A percentile compares a stretch with the other conserved stretches of the same genome.
Conservation (phyloP, 345 rosid species). For the Crucihimalaya himalaica region DNA sequence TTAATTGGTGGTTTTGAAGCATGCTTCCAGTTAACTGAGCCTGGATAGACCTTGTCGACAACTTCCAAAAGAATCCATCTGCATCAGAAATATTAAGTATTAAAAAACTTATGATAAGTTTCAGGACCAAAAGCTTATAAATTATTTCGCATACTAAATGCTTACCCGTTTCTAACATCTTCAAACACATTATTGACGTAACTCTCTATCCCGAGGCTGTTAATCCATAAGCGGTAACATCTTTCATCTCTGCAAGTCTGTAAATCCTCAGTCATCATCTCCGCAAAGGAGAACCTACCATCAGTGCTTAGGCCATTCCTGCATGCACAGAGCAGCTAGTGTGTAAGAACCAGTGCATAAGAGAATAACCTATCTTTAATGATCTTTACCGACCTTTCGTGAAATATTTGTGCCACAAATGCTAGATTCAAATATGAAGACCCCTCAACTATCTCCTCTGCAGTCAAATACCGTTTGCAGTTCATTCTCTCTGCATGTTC, state of each 20-base stretch:
- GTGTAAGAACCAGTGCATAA: neutral
- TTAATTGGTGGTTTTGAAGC: slow-evolving; percentile 94
- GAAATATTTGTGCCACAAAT: slow-evolving; percentile 91
- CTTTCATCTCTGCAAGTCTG: slow-evolving; percentile 89
- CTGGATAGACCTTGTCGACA: slow-evolving; percentile 82
- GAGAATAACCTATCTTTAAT: neutral
- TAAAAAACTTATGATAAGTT: neutral
- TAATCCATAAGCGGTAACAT: slow-evolving; percentile 94
- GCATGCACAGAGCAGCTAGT: slow-evolving; percentile 35
- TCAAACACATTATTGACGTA: slow-evolving; percentile 87
- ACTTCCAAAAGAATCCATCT: slow-evolving; percentile 94
- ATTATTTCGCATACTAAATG: neutral
- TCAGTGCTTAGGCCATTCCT: slow-evolving; percentile 91
- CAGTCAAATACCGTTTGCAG: slow-evolving; percentile 84
- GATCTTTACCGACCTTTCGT: slow-evolving; percentile 60
- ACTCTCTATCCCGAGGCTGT: slow-evolving; percentile 75
- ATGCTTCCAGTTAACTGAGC: slow-evolving; percentile 92
- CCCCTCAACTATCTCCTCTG: slow-evolving; percentile 88
- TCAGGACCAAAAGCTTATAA: neutral
- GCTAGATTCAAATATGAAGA: slow-evolving; percentile 87
- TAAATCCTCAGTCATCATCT: slow-evolving; percentile 90
- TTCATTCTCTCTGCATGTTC: slow-evolving; percentile 91
- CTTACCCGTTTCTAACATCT: slow-evolving; percentile 91
- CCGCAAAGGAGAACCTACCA: slow-evolving; percentile 71
- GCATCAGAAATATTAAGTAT: slow-evolving; percentile 35